These are phyloP conservation scores for Scleroderma citrinum DNA, from an alignment of 768 basidiomycete species.

Conservation along the genomic window DNA sequence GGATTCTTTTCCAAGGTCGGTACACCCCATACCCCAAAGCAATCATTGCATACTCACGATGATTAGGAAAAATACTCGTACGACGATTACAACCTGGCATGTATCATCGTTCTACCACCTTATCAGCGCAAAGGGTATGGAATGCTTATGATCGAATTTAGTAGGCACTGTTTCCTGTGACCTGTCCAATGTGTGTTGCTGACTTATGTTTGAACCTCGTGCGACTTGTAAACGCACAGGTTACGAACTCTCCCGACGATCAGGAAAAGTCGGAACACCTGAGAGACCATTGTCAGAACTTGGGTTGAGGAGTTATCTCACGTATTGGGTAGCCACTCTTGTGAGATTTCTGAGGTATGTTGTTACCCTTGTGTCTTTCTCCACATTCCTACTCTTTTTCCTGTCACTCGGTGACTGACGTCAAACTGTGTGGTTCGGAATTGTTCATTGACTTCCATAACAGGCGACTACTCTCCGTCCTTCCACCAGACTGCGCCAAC, in stretches of 20 bases:
- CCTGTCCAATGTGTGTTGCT: neutral
- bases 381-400: neutral
- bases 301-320: constrained; percentile 83
- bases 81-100: constrained; percentile 96
- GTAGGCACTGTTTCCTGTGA: constrained; percentile 37
- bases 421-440: neutral
- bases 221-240: constrained; percentile 39
- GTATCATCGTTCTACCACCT: constrained; percentile 93
- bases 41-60: neutral
- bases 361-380: neutral
- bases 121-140: constrained; percentile 88
- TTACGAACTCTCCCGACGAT: constrained; percentile 83
- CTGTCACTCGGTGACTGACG: neutral
- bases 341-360: constrained; percentile 76
- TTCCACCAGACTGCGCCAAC: constrained; percentile 47
- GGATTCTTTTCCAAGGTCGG: constrained; percentile 63
- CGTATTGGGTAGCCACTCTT: constrained; percentile 81
- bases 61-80: constrained; percentile 87
- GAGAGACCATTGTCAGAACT: constrained; percentile 94
- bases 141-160: constrained; percentile 97
- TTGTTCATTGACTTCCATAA: neutral
- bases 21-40: neutral
- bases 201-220: neutral
- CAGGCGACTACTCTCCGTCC: constrained; percentile 54
- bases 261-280: constrained; percentile 81